Evolutionary conservation across 495 filamentous ascomycete species (phyloP), one percentile per base, ranked within the genome.

Genomic region (Daldinia caldariorum): DNA sequence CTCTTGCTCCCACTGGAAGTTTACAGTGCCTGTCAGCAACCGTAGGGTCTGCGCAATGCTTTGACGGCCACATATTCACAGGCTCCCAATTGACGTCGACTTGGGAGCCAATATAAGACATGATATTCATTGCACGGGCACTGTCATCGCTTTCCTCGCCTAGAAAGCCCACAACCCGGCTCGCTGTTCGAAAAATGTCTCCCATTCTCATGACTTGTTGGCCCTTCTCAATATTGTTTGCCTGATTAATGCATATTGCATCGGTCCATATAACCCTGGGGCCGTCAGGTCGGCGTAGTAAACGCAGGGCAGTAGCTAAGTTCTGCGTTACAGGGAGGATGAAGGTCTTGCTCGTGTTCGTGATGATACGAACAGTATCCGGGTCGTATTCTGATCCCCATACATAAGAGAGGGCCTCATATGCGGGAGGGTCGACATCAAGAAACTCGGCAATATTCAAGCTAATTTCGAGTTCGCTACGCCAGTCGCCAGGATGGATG

Each of bases 141-240:
- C 60, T 59, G 13, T 38, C 41, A 34, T 58, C 43, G 9, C 13
- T 35, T 20, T 38, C 67, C 13, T 54, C 51, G 50, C 74, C 72
- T 6, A 77, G 70, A 66, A 73, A 77, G 9, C 56, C 70, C 13
- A 77, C 51, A 12, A 77, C 73, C 1, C 57, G 56, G 4, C 56
- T 53, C 32, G 74, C 74, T 26, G 38, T n/a, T 34, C 35, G 65
- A 45, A 66, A 77, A 20, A 77, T 73, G 1, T 53, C 37, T 2
- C 29, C 66, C 73, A 75, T 71, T 3, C 59, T 50, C 6, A 56
- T 55, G 38, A 77, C 70, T 61, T 77, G 74, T 14, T 49, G 53
- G 22, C 61, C 39, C 63, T 71, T 75, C 49, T 77, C 74, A 4
- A 34, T 10, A 9, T 35, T 59, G 58, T 71, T 50, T n/a, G 32